A percentile compares a stretch with the other conserved stretches of the same genome.
Evolutionary conservation across 306 rosid genomes (phyloP).

Genomic region (Senna siamea): DNA sequence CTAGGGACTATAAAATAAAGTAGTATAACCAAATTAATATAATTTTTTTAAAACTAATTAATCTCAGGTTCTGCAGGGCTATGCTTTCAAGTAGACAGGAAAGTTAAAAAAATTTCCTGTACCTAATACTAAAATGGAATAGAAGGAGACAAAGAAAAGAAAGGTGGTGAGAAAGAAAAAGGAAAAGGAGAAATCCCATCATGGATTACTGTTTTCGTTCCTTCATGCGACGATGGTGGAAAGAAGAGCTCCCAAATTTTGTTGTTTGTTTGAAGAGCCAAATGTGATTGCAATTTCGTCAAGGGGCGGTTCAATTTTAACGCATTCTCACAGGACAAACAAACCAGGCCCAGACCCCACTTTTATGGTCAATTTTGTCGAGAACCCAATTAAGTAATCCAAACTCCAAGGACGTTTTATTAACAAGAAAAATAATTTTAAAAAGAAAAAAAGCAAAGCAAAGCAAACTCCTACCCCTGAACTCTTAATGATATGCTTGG

Average conservation of each 20-base stretch:
- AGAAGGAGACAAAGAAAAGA: slow-evolving; percentile 22
- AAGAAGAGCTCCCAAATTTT: slow-evolving; percentile 13
- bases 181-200: slow-evolving; percentile 45
- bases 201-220: slow-evolving; percentile 71
- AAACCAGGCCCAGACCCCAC: slow-evolving; percentile 40
- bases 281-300: slow-evolving; percentile 22
- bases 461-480: too few relatives aligned
- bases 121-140: neutral
- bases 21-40: too few relatives aligned
- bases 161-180: slow-evolving; percentile 21
- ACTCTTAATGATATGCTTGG: slow-evolving; percentile 11
- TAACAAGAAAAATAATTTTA: neutral
- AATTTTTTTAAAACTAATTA: too few relatives aligned
- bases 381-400: slow-evolving; percentile 9
- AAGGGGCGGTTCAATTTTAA: neutral
- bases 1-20: too few relatives aligned
- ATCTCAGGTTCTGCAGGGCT: neutral
- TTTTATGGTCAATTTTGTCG: slow-evolving; percentile 39
- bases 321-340: slow-evolving; percentile 35
- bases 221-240: slow-evolving; percentile 44
- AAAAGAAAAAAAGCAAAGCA: neutral
- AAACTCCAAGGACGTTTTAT: slow-evolving; percentile 2
- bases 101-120: neutral
- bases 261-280: neutral
- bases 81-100: slow-evolving; percentile 15